Evolutionary conservation across 78 protist genomes (phyloP), one percentile per base, ranked within the genome.

Genomic region (Dictyostelium citrinum): DNA sequence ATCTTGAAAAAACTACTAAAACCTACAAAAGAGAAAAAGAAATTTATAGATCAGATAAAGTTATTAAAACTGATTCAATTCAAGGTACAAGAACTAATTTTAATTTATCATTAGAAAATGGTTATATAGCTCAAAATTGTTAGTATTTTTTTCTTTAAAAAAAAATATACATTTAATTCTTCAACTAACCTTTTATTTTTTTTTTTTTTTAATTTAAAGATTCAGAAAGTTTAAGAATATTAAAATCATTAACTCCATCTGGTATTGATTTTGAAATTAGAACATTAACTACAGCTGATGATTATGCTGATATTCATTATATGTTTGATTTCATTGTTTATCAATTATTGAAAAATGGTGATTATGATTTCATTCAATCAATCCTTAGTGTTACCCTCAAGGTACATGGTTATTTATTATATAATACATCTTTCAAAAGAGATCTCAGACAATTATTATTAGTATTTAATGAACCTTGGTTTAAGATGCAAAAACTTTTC

Each of bases 261-360:
- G 96, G 82, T n/a, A 92, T 92, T 74, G 96, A 92, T 81, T 84
- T 81, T 76, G 92, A 92, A 60, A 92, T 92, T 55, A 51, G 96
- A 80, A 37, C 84, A 58, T 41, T 92, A 29, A 58, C 91, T 10
- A 7, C 84, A 5, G 31, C 33, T 1, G 85, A 78, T 22, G 67
- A 85, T 37, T 33, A 37, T 41, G 83, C 64, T 0, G 93, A 88
- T 78, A 45, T 88, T 45, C 93, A 78, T 49, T 74, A 43, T 41
- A 68, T 88, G 85, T 43, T 88, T 29, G 81, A 88, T 35, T 88
- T 88, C 71, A 9, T 88, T 6, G 33, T 60, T 12, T 58, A 78
- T 14, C 41, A 45, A 29, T 29, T 88, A 22, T 6, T 46, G 12
- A 24, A 33, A 11, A 88, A 78, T 39, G 37, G 71, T 45, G 85